Evolutionary conservation across 208 protist genomes (phyloP).

Genomic region (Leishmania martiniquensis): DNA sequence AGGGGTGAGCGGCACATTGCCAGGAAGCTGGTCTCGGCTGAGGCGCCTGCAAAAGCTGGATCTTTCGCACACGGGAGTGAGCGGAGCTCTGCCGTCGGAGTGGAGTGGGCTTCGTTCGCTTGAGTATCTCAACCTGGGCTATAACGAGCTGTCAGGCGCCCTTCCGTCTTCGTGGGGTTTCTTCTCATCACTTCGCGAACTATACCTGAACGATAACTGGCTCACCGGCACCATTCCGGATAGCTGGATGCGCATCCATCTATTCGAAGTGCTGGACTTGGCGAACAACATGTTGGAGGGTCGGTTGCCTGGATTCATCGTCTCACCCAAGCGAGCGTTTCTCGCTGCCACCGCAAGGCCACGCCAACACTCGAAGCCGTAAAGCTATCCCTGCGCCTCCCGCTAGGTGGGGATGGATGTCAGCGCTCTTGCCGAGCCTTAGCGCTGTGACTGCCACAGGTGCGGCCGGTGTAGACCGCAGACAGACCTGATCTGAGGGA

Average conservation of each 20-base stretch:
- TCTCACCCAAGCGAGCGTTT: background rate
- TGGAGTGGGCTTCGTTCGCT: conserved; percentile 4
- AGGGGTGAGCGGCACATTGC: background rate
- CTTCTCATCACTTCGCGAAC: background rate
- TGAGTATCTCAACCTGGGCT: background rate
- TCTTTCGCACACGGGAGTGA: background rate
- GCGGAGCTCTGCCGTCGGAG: conserved; percentile 1
- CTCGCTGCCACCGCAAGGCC: background rate
- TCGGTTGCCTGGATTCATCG: background rate
- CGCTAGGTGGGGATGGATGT: background rate
- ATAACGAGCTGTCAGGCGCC: conserved; percentile 10
- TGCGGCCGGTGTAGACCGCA: background rate
- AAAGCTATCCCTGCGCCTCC: background rate
- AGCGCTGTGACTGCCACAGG: background rate
- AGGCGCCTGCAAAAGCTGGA: background rate
- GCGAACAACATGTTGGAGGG: conserved; percentile 8
- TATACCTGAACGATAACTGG: conserved; percentile 9
- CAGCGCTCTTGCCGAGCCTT: background rate
- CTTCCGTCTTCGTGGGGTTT: background rate
- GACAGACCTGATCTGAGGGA: background rate
- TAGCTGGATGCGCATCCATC: background rate
- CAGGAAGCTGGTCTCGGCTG: background rate
- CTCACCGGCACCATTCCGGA: conserved; percentile 6
- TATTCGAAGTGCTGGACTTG: background rate
- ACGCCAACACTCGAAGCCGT: background rate